Conservation (phyloP, 495 filamentous ascomycete species). For the Chaetomium tenue region DNA sequence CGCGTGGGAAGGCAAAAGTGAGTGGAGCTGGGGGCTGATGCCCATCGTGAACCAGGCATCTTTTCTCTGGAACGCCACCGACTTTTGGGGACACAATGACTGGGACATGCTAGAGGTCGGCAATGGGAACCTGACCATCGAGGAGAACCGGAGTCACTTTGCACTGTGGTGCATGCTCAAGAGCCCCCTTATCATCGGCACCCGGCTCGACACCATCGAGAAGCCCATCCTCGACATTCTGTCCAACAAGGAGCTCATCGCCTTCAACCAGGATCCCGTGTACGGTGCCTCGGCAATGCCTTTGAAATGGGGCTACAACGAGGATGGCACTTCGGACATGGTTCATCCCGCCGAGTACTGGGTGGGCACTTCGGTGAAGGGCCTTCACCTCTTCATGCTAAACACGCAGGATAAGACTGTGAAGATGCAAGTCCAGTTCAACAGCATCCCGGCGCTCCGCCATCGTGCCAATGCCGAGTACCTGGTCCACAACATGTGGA, state of each 20-base stretch:
- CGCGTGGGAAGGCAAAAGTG: background rate
- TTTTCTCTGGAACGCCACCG: background rate
- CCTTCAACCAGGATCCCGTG: conserved; percentile 4
- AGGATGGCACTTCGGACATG: background rate
- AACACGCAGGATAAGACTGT: background rate
- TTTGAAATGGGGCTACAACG: background rate
- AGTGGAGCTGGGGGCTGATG: background rate
- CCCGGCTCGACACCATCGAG: background rate
- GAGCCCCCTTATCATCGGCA: background rate
- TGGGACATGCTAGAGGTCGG: conserved; percentile 4
- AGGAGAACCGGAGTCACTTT: conserved; percentile 1
- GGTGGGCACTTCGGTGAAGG: background rate
- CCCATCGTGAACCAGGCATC: background rate
- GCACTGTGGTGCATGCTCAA: background rate
- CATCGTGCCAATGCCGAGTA: background rate
- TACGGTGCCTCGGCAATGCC: background rate
- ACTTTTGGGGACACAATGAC: background rate
- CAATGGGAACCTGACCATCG: background rate
- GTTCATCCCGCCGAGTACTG: background rate
- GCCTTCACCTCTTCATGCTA: background rate
- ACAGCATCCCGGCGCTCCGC: too few relatives aligned
- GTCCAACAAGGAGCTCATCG: background rate
- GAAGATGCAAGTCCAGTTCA: too few relatives aligned
- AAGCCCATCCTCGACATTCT: background rate
- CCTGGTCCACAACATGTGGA: background rate